These are phyloP conservation scores for Sporisorium reilianum DNA, from an alignment of 1,284 basidiomycete species.

Conservation along the genomic window DNA sequence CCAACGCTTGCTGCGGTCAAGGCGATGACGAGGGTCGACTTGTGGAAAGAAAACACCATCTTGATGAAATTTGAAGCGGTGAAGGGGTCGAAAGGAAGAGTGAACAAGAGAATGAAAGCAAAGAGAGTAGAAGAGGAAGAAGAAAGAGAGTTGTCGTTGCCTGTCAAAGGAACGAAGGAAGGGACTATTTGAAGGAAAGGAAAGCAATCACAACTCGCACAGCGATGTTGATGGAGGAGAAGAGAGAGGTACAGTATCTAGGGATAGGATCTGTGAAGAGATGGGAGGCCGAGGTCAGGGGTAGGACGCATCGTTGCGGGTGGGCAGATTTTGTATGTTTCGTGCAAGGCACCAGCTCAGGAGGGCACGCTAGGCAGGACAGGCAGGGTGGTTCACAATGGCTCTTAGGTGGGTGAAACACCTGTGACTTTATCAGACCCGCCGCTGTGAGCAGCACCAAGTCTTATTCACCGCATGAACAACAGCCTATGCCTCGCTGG, in stretches of 20 bases:
- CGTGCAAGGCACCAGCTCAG: not conserved
- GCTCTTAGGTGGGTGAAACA: not conserved
- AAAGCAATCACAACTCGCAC: constrained; percentile 5
- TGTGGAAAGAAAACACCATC: constrained; percentile 18
- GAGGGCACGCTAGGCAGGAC: not conserved
- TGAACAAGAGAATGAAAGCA: not conserved
- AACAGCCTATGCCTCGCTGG: no score
- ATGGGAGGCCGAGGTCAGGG: not conserved
- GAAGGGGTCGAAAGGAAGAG: no score
- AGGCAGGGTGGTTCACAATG: no score
- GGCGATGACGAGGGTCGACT: constrained; percentile 25
- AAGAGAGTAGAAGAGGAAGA: not conserved
- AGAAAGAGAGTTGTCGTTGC: constrained; percentile 13
- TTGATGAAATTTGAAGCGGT: constrained; percentile 4
- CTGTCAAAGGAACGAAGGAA: constrained; percentile 29
- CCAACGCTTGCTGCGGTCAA: constrained; percentile 13
- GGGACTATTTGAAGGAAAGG: no score
- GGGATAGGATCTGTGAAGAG: not conserved
- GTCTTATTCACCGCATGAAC: not conserved
- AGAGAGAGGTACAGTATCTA: not conserved
- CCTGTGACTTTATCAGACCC: not conserved
- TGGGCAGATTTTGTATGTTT: not conserved
- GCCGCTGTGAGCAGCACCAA: not conserved
- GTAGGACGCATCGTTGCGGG: not conserved
- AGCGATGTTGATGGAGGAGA: constrained; percentile 3